phyloP scores from a whole-genome alignment of 2,329 filamentous ascomycete genomes.

The Phialocephala sp. region DNA sequence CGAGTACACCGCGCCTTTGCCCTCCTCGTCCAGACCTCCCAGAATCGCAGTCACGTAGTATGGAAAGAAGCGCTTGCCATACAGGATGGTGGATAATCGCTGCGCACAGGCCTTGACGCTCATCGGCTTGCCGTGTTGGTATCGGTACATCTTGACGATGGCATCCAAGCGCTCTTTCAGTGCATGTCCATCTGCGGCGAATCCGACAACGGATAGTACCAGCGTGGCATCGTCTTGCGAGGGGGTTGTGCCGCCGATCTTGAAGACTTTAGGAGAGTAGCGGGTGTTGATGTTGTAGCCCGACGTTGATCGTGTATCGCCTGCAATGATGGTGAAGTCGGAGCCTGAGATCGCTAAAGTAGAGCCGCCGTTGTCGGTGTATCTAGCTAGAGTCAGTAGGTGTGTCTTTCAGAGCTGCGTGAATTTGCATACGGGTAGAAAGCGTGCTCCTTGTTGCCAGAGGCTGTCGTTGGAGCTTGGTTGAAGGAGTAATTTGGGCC shows the following conservation, averaged over 20 bases:
- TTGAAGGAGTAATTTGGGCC: slow-evolving; percentile 73
- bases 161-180: slow-evolving; percentile 93
- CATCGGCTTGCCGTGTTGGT: slow-evolving; percentile 97
- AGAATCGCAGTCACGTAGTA: slow-evolving; percentile 98
- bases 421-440: slow-evolving; percentile 81
- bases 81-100: slow-evolving; percentile 91
- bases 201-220: slow-evolving; percentile 92
- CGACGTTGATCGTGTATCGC: slow-evolving; percentile 93
- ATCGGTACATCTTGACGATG: slow-evolving; percentile 98
- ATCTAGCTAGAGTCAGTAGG: slow-evolving; percentile 57
- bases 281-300: slow-evolving; percentile 99
- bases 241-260: slow-evolving; percentile 88
- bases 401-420: background rate
- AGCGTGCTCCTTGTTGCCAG: slow-evolving; percentile 71
- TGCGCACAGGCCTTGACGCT: slow-evolving; percentile 93
- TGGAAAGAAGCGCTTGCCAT: slow-evolving; percentile 97
- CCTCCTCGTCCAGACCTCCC: slow-evolving; percentile 91
- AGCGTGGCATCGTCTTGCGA: slow-evolving; percentile 85
- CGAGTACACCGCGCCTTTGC: slow-evolving; percentile 91
- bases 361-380: slow-evolving; percentile 97
- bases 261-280: slow-evolving; percentile 94
- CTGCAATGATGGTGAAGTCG: slow-evolving; percentile 95
- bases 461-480: slow-evolving; percentile 60
- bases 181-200: slow-evolving; percentile 92
- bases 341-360: slow-evolving; percentile 93